A percentile compares a stretch with the other conserved stretches of the same genome.
Evolutionary conservation across 768 basidiomycete species (phyloP).

Genomic region (Termitomyces titanicus): DNA sequence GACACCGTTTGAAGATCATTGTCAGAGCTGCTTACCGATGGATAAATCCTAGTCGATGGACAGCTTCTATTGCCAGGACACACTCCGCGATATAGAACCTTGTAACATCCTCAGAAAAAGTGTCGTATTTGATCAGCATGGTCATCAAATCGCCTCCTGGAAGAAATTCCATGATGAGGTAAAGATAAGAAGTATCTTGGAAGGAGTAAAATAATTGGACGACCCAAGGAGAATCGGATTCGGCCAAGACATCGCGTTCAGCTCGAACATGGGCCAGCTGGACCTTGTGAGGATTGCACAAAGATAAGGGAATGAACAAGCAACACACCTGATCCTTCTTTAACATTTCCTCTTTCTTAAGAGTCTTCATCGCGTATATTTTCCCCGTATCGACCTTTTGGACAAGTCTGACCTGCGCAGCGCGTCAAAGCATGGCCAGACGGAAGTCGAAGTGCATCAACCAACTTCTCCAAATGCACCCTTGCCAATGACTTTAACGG

Average conservation of each 20-base stretch:
- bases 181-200: slow-evolving; percentile 89
- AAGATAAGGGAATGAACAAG: neutral
- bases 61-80: slow-evolving; percentile 95
- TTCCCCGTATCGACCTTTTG: slow-evolving; percentile 97
- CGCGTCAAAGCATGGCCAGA: neutral
- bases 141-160: slow-evolving; percentile 99
- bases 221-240: slow-evolving; percentile 94
- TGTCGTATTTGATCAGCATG: slow-evolving; percentile 99
- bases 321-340: slow-evolving; percentile 89
- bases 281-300: neutral
- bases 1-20: neutral
- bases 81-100: slow-evolving; percentile 99
- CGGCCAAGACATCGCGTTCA: slow-evolving; percentile 94
- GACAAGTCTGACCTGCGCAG: slow-evolving; percentile 73
- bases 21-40: slow-evolving; percentile 62
- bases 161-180: slow-evolving; percentile 98
- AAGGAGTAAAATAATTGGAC: slow-evolving; percentile 98
- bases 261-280: slow-evolving; percentile 98
- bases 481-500: slow-evolving; percentile 98
- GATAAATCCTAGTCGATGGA: slow-evolving; percentile 96
- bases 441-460: slow-evolving; percentile 1
- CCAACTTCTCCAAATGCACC: slow-evolving; percentile 96
- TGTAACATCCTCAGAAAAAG: slow-evolving; percentile 96
- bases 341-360: slow-evolving; percentile 98
- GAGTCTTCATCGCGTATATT: slow-evolving; percentile 98